Base-by-base conservation (phyloP, 2,329 filamentous ascomycete species). In the Fusarium decemcellulare region DNA sequence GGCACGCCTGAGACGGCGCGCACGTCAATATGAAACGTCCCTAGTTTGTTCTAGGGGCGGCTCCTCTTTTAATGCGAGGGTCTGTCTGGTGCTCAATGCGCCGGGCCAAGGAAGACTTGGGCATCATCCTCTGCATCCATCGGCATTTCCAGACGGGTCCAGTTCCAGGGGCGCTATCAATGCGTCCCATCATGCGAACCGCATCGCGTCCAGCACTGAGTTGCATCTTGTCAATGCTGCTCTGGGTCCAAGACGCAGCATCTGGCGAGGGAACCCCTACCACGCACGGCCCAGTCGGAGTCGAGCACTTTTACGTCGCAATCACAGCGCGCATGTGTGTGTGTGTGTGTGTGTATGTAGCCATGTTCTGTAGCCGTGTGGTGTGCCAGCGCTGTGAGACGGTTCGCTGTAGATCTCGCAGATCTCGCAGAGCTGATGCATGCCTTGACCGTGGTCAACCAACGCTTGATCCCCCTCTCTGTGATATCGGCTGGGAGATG, bases 11-110 rank as follows among this genome's bases (percentile, higher is more conserved):
- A 74, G 72, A 74, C 72, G 59, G 67, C 48, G 50, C 10, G 34
- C 44, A 73, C 54, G 56, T 67, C 69, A 59, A 72, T 52, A 40
- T 74, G 72, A 74, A 74, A 74, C 72, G 63, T 56, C 63, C 64
- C 23, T 23, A 23, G 23, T 23, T 43, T 67, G 63, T 61, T 68
- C 53, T 66, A 59, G 62, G 66, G 62, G 59, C 40, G 46, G 51
- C 44, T 59, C 51, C 57, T 67, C 57, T 71, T 67, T 73, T 60
- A 67, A 67, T 68, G 65, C 62, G 65, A 58, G 62, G 52, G 48
- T 55, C 58, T 59, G 57, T 54, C 40, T 53, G 47, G 39, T 39
- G 23, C 43, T 29, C 34, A 23, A 29, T 29, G 18, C 32, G 34
- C 39, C 27, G 27, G 47, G 30, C n/a, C 30, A 36, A 23, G 23